Conservation (phyloP, 2,329 filamentous ascomycete species). For the Epichloe sibirici region DNA sequence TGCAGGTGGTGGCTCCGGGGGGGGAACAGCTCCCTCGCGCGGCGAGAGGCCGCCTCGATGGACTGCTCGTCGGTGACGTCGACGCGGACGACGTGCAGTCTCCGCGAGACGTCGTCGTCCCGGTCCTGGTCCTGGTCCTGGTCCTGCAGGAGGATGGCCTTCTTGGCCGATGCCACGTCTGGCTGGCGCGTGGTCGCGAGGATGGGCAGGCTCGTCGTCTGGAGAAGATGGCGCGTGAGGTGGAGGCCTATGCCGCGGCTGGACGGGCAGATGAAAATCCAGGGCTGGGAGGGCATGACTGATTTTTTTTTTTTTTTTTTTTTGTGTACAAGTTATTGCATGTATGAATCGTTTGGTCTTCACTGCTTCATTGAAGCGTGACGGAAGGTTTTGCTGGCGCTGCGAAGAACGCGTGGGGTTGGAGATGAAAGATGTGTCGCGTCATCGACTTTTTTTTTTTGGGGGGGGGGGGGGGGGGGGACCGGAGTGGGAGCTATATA, state of each 20-base stretch:
- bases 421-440: too few species aligned
- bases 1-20: conserved; percentile 44
- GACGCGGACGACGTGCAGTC: conserved; percentile 27
- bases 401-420: too few species aligned
- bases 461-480: too few species aligned
- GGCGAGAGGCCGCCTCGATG: conserved; percentile 42
- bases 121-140: conserved; percentile 12
- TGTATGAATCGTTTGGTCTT: background rate
- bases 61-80: conserved; percentile 49
- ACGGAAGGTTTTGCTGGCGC: too few species aligned
- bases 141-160: conserved; percentile 15
- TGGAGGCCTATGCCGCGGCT: conserved; percentile 37
- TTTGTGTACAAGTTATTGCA: background rate
- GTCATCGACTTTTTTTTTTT: too few species aligned
- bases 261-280: conserved; percentile 36
- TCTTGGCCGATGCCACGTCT: conserved; percentile 23
- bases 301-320: background rate
- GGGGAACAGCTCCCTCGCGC: conserved; percentile 41
- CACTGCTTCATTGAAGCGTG: too few species aligned
- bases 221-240: conserved; percentile 36
- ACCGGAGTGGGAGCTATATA: too few species aligned
- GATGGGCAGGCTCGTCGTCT: conserved; percentile 34
- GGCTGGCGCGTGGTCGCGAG: conserved; percentile 29
- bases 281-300: conserved; percentile 33
- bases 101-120: conserved; percentile 10